These are phyloP conservation scores for Tuber aestivum DNA, from an alignment of 495 filamentous ascomycete species.

Conservation along the genomic window DNA sequence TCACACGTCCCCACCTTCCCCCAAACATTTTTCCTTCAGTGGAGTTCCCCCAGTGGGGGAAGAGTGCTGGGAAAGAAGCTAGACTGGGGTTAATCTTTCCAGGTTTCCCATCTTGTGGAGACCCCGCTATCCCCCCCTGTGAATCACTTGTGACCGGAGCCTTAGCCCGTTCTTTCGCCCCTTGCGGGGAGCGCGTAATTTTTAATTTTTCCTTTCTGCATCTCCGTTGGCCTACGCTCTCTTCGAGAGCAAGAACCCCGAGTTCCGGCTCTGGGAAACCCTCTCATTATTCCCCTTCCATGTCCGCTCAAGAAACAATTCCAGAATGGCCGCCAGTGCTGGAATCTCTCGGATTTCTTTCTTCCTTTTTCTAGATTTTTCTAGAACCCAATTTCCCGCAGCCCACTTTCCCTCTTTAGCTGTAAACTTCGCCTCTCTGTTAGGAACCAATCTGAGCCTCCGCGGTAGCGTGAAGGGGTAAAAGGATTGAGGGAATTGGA, in stretches of 20 bases:
- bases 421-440: not conserved
- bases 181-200: slow-evolving; percentile 1
- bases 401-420: not conserved
- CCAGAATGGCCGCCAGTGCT: not conserved
- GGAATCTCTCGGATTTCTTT: not conserved
- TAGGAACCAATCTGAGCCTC: not conserved
- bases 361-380: not conserved
- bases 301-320: not conserved
- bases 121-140: not conserved
- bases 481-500: not conserved
- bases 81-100: not conserved
- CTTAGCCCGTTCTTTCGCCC: not conserved
- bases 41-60: not conserved
- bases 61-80: not conserved
- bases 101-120: not conserved
- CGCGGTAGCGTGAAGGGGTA: not conserved
- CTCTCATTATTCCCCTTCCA: not conserved
- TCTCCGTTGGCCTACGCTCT: not conserved
- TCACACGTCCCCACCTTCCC: not conserved
- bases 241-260: not conserved
- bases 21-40: not conserved
- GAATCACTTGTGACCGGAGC: not conserved
- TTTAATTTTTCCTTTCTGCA: not conserved
- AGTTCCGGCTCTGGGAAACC: not conserved
- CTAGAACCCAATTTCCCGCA: not conserved